Conservation (phyloP, 805 yeast genomes). For the Suhomyces faveliae region DNA sequence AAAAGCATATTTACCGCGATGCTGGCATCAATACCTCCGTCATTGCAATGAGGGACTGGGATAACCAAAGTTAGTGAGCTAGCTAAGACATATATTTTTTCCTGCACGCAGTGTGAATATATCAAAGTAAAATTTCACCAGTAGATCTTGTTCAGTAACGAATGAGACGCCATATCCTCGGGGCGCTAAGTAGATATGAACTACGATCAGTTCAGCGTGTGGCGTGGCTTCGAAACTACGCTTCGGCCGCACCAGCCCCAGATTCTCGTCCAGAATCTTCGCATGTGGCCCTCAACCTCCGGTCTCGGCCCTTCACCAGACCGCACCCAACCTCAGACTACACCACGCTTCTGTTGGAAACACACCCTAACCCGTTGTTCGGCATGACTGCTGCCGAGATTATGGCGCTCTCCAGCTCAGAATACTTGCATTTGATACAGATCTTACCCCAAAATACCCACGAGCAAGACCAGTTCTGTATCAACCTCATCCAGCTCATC, state of each 20-base stretch:
- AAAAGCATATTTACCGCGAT: slow-evolving; percentile 38
- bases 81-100: not conserved
- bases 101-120: not conserved
- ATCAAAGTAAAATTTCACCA: not conserved
- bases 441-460: slow-evolving; percentile 22
- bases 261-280: not conserved
- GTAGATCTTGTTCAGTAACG: not conserved
- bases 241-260: not conserved
- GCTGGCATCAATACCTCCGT: not conserved
- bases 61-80: not conserved
- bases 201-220: not conserved
- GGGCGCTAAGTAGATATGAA: not conserved
- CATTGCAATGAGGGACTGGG: slow-evolving; percentile 6
- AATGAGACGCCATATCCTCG: not conserved
- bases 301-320: slow-evolving; percentile 16
- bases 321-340: slow-evolving; percentile 2
- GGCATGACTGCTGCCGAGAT: slow-evolving; percentile 27
- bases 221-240: not conserved
- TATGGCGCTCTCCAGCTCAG: slow-evolving; percentile 17
- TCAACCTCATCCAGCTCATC: slow-evolving; percentile 27
- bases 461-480: slow-evolving; percentile 30
- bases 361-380: slow-evolving; percentile 36
- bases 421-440: slow-evolving; percentile 25
- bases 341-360: slow-evolving; percentile 16
- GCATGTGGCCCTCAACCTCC: slow-evolving; percentile 8